Evolutionary conservation across 495 filamentous ascomycete genomes (phyloP).

Genomic region (Achaetomiella virescens): DNA sequence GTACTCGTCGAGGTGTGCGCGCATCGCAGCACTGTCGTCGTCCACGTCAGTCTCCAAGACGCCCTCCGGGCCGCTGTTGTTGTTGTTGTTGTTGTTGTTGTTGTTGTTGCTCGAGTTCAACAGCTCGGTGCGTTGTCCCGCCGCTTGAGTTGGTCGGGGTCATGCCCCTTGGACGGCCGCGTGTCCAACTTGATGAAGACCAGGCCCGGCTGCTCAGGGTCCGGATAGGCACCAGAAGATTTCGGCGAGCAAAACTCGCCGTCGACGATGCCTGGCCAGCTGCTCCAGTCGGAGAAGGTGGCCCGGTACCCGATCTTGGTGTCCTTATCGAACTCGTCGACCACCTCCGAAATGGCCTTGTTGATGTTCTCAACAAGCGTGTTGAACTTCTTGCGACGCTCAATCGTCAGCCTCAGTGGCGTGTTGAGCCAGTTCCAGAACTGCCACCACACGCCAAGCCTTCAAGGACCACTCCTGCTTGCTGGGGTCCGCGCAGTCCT

Average conservation of each 20-base stretch:
- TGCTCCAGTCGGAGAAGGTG: neutral
- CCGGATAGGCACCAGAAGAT: neutral
- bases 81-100: neutral
- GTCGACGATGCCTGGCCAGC: neutral
- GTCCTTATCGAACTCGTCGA: neutral
- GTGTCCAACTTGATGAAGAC: constrained; percentile 1
- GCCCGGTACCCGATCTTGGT: neutral
- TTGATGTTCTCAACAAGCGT: neutral
- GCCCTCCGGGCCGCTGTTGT: no score
- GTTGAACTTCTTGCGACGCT: neutral
- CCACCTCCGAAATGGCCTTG: neutral
- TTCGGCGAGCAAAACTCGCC: neutral
- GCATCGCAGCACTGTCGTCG: no score
- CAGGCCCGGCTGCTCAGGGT: neutral
- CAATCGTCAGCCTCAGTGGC: constrained; percentile 2
- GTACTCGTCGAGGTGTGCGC: neutral
- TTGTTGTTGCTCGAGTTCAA: neutral
- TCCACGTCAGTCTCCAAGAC: no score
- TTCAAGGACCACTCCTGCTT: neutral
- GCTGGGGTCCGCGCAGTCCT: neutral
- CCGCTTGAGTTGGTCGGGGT: neutral
- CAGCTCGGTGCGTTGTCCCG: no score
- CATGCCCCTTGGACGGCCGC: no score
- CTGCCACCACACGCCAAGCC: no score
- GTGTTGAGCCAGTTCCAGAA: no score